These are phyloP conservation scores for Boletus edulis DNA, from an alignment of 768 basidiomycete genomes.

Conservation along the genomic window DNA sequence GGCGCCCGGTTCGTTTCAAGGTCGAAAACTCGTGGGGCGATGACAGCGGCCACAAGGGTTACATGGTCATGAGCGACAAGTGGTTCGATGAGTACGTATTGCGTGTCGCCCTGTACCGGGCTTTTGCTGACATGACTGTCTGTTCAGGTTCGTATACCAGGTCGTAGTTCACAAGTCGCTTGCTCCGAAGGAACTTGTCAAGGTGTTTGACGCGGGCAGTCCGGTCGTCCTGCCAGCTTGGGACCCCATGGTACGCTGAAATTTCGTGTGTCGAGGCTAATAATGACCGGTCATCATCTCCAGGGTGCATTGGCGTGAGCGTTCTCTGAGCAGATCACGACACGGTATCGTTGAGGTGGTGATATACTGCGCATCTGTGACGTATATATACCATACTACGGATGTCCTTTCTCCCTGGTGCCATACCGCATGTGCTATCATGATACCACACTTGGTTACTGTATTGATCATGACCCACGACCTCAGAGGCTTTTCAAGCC, in stretches of 20 bases:
- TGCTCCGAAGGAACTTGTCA: constrained; percentile 77
- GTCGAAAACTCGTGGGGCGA: constrained; percentile 97
- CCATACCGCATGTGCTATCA: neutral
- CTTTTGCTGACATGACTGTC: constrained; percentile 1
- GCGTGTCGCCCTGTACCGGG: neutral
- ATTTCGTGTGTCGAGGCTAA: neutral
- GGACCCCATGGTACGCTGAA: constrained; percentile 50
- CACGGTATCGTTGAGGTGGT: neutral
- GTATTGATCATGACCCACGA: no score
- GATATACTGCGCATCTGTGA: neutral
- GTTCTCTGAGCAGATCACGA: neutral
- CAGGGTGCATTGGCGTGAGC: constrained; percentile 27
- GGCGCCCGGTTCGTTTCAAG: constrained; percentile 85
- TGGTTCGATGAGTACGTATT: constrained; percentile 87
- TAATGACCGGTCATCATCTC: neutral
- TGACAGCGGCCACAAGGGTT: constrained; percentile 74
- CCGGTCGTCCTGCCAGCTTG: constrained; percentile 75
- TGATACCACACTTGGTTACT: neutral
- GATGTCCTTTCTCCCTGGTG: neutral
- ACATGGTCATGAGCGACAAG: constrained; percentile 85
- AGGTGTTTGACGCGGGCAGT: constrained; percentile 71
- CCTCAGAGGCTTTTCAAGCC: no score
- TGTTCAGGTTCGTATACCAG: constrained; percentile 81
- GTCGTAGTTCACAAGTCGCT: constrained; percentile 82
- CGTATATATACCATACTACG: neutral